Base-by-base conservation (phyloP, 208 protist species). In the Acanthamoeba castellanii region DNA sequence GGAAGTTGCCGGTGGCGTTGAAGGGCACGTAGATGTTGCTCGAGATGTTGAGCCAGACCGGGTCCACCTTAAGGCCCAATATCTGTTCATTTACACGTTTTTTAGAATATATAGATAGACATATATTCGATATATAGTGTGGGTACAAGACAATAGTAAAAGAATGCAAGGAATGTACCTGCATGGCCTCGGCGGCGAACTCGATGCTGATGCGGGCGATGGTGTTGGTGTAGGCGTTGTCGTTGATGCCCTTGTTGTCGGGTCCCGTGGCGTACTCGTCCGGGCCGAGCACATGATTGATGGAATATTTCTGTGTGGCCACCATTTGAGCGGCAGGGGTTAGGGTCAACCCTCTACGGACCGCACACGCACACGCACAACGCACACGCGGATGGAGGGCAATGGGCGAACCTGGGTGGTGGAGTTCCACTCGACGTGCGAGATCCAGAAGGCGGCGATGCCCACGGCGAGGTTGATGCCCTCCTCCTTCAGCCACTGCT, bases 391-490 rank as follows among this genome's bases (percentile, higher is more conserved):
- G 20, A 64, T 9, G 4, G 22, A 16, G 30, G n/a, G 52, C 52
- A 7, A 57, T 8, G 22, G 1, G 64, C 9, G 20, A 64, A 82
- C 74, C 74, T 57, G 34, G n/a, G 13, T 27, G 72, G 64, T 32
- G 5, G 9, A 8, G 37, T 66, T 45, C 42, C 30, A 57, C 34
- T 50, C 76, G n/a, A 95, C 95, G 22, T 84, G 57, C 14, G 92
- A 95, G 32, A 57, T 13, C 95, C 95, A 96, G 57, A 96, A 96
- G 20, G 85, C 32, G n/a, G 95, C 68, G 78, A 96, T 94, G 47
- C 72, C 70, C 55, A 47, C 55, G 22, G 90, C 72, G 25, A 96
- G 59, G n/a, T 95, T 94, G 50, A 76, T 72, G 52, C 61, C 95
- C 57, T 64, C 42, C 1, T 25, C 22, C 27, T 45, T 8, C 7